Evolutionary conservation across 306 rosid genomes (phyloP), one percentile per base, ranked within the genome.

Genomic region (Gleditsia sinensis): DNA sequence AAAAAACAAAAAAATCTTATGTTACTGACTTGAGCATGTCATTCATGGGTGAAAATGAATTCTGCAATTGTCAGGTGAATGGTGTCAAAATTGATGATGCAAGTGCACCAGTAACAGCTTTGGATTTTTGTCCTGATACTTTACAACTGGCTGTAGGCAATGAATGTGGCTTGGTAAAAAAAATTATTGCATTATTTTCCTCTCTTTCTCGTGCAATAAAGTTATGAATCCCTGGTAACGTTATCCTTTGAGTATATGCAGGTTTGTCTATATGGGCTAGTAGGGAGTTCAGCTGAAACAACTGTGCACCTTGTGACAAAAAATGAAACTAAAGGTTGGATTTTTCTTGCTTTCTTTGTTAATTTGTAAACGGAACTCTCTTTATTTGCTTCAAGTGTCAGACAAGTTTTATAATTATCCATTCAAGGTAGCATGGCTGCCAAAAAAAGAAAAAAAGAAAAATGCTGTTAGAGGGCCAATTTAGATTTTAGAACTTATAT

Each of bases 111-210:
- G 88, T 91, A 48, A 84, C 93, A 51, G 97, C 93, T 80, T 75
- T 93, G 84, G 90, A 84, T 24, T 83, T 93, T 71, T 93, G 91
- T 83, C 75, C 93, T 3, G 78, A 82, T 54, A 80, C 87, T 66
- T 78, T 85, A 51, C 78, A 19, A 53, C 62, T 93, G 64, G 92
- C 92, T 57, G 78, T 86, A 60, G 97, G 98, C 72, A 79, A 85
- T 80, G 79, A 85, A 70, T 79, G 81, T 82, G 98, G 98, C 50
- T 72, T 82, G 86, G 98, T 93, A 84, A 82, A 86, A 82, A 86
- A 70, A 42, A 66, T 53, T 54, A 21, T 34, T 57, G 1, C 24
- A 36, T 69, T 62, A 27, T 21, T 56, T 42, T 67, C 13, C 64
- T 24, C 55, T n/a, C 45, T 75, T 70, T 73, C 9, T 40, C 39